Base-by-base conservation (phyloP, 306 rosid species). In the Delonix regia region DNA sequence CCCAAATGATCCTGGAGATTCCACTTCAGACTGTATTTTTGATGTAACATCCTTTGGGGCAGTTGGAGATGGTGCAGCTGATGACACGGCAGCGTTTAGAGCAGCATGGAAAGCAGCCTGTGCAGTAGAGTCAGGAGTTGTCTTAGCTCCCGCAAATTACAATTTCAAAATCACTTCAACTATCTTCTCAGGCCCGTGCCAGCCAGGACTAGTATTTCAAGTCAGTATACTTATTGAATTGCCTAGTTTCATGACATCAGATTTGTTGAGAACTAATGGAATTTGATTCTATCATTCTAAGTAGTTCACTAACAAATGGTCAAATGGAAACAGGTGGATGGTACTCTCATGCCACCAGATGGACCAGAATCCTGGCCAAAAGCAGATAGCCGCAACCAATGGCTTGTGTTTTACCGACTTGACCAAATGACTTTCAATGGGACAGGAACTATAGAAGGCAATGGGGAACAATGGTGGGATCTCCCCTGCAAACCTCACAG, bases 401-500 rank as follows among this genome's bases (percentile, higher is more conserved):
- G 99, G 99, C 98, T 96, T 9, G 96, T 96, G 81, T 96, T 96
- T 77, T 93, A 96, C 82, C 38, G 75, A 81, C 86, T 93, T 16
- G 90, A 91, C 89, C 91, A 86, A 13, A 88, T 96, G 92, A 91
- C 89, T 59, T 80, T 96, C 65, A 93, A 82, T 28, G 99, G 99
- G 16, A 88, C 76, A n/a, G 99, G 99, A 81, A 93, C 81, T 71
- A 87, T 96, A 52, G 94, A 96, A 89, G 99, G 99, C 60, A 96
- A 92, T 62, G 99, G 99, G 4, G 97, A 90, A 55, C 84, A 90
- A 49, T 96, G 99, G 98, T 96, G 99, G 99, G 96, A 89, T 12
- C 90, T 96, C 56, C 97, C 99, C 33, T 96, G 99, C 88, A 96
- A 96, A 80, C 99, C 99, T 81, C 99, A 96, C 78, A 70, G 96